Base-by-base conservation (phyloP, 345 rosid genomes). In the Pugionium dolabratum region DNA sequence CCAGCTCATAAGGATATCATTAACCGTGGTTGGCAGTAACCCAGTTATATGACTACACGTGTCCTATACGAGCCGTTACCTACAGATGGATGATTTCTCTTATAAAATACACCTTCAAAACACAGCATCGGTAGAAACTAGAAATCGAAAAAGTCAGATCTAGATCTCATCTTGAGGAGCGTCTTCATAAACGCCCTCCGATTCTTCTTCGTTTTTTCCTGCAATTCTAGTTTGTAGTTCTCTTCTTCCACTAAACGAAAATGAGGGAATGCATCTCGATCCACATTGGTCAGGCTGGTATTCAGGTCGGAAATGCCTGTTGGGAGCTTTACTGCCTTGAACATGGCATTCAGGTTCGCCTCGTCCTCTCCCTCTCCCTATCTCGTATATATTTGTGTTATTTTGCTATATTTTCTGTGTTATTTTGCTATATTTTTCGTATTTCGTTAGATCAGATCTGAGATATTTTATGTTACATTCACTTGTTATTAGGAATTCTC, bases 241-340 rank as follows among this genome's bases (percentile, higher is more conserved):
- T 37, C 33, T 26, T 35, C 54, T 33, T 51, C 31, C 0, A 33
- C 70, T 66, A 65, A 65, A 33, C 76, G 67, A 66, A 66, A 66
- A 86, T 86, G 92, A 82, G 92, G 50, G 91, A 86, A 76, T 86
- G 91, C 77, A 86, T 84, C 43, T 84, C 89, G 35, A 76, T 86
- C 73, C 92, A 86, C 82, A 86, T 86, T 57, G 92, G 92, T 40
- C 89, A 86, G 64, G 92, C 92, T 50, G 89, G 92, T 63, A 86
- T 86, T 52, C 92, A 86, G 79, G 92, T 86, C 63, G 89, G 92
- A 44, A 86, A 86, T 51, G 87, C 92, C 46, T 86, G 92, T 60
- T 85, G 91, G 91, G 91, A 85, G 69, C 88, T 85, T 80, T 69
- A 74, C 64, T 69, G 78, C 48, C 74, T 86, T 58, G 92, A 84